Conservation (phyloP, 2,329 filamentous ascomycete species). For the Fusarium beomiforme region DNA sequence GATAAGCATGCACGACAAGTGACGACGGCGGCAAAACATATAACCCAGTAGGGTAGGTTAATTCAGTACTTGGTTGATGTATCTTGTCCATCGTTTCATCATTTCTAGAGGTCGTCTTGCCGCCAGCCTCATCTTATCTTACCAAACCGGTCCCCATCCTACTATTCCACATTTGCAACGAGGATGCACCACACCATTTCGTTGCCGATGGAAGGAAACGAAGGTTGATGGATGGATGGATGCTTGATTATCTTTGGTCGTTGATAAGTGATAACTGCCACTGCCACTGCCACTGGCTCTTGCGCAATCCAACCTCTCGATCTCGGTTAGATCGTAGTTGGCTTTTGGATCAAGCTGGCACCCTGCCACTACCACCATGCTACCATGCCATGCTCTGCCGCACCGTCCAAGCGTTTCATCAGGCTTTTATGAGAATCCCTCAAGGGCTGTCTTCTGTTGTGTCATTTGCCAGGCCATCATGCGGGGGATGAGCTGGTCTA, state of each 20-base stretch:
- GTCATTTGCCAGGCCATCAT: constrained; percentile 39
- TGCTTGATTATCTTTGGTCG: constrained; percentile 9
- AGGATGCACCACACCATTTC: constrained; percentile 20
- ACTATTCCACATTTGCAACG: neutral
- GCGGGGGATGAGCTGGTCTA: constrained; percentile 39
- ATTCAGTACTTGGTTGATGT: constrained; percentile 2
- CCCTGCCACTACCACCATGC: neutral
- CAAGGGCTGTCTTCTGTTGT: constrained; percentile 9
- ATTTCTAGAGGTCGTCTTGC: constrained; percentile 19
- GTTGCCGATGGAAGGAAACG: constrained; percentile 3
- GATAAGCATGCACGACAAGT: constrained; percentile 13
- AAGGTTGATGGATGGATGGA: neutral
- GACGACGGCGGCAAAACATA: constrained; percentile 33
- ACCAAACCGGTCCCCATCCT: constrained; percentile 12
- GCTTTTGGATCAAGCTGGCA: constrained; percentile 22
- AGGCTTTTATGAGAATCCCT: constrained; percentile 21
- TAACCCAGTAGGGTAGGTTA: neutral
- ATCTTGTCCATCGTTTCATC: constrained; percentile 16
- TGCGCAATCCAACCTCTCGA: constrained; percentile 27
- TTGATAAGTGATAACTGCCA: constrained; percentile 10
- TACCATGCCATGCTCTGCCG: neutral
- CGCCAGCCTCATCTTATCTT: constrained; percentile 25
- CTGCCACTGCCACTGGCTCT: constrained; percentile 10
- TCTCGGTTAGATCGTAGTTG: constrained; percentile 39
- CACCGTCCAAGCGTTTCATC: constrained; percentile 31